Evolutionary conservation across 805 yeast genomes (phyloP).

Genomic region (Wickerhamomyces mucosus): DNA sequence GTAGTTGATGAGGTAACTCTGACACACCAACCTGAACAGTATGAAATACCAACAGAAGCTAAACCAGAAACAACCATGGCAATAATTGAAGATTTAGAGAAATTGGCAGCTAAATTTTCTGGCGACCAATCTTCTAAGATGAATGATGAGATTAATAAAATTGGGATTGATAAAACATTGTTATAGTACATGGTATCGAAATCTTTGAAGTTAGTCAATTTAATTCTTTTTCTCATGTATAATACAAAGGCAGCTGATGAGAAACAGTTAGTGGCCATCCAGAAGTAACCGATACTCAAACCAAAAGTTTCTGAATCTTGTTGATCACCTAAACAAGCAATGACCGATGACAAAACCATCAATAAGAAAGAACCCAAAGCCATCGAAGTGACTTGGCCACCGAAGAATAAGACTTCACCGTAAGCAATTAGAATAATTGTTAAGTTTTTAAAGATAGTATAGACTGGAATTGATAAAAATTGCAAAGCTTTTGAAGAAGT

Average conservation of each 20-base stretch:
- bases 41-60: constrained; percentile 93
- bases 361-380: constrained; percentile 79
- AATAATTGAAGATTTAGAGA: constrained; percentile 63
- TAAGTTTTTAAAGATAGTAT: constrained; percentile 95
- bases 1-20: constrained; percentile 98
- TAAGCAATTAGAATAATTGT: constrained; percentile 95
- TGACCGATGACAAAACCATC: constrained; percentile 93
- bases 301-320: constrained; percentile 25
- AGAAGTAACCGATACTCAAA: constrained; percentile 73
- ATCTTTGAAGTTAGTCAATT: constrained; percentile 92
- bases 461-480: constrained; percentile 86
- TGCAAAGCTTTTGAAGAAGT: constrained; percentile 94
- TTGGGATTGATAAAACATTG: constrained; percentile 88
- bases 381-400: constrained; percentile 85
- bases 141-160: constrained; percentile 66
- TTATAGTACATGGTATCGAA: constrained; percentile 98
- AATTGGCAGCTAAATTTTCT: constrained; percentile 63
- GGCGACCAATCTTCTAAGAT: constrained; percentile 89
- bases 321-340: constrained; percentile 86
- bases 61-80: constrained; percentile 88
- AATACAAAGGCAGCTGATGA: constrained; percentile 90
- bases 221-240: constrained; percentile 95
- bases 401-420: constrained; percentile 97
- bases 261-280: constrained; percentile 96
- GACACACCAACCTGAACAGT: constrained; percentile 99